Percentiles rank a stretch among this genome's conserved stretches.
Conservation (phyloP, 2,329 filamentous ascomycete genomes). For the Scedosporium aurantiacum region DNA sequence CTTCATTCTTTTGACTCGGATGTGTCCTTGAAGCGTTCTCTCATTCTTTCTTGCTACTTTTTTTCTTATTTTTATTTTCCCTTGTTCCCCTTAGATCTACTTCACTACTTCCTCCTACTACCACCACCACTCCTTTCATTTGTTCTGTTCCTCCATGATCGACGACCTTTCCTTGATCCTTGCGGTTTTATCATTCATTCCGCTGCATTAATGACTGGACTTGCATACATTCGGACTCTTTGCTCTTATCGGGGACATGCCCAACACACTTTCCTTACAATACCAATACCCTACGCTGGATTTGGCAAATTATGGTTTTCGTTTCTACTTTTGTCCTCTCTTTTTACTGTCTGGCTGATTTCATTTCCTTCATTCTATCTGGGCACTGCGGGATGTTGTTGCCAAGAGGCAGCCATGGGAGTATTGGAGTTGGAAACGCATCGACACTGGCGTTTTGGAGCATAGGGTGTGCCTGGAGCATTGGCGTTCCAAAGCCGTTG, state of each 20-base stretch:
- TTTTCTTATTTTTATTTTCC: background rate
- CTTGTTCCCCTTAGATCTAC: too few species aligned
- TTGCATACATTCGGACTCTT: background rate
- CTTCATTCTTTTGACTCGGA: background rate
- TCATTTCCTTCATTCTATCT: background rate
- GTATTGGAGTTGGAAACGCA: background rate
- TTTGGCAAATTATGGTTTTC: background rate
- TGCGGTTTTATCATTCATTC: conserved; percentile 10
- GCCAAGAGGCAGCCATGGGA: background rate
- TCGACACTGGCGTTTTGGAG: background rate
- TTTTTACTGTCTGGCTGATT: background rate
- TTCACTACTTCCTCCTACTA: too few species aligned
- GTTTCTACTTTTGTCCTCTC: background rate
- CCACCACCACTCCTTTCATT: background rate
- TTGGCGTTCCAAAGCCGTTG: background rate
- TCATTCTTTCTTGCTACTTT: conserved; percentile 3
- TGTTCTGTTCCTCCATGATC: conserved; percentile 3
- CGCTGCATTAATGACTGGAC: background rate
- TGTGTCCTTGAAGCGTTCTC: background rate
- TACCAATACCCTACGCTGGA: too few species aligned
- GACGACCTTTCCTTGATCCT: conserved; percentile 1
- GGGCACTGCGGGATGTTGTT: background rate
- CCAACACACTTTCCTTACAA: background rate
- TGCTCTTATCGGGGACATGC: background rate
- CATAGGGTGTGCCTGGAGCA: background rate